A percentile compares a stretch with the other conserved stretches of the same genome.
Conservation (phyloP, 805 yeast species). For the Candida yuanshanica region DNA sequence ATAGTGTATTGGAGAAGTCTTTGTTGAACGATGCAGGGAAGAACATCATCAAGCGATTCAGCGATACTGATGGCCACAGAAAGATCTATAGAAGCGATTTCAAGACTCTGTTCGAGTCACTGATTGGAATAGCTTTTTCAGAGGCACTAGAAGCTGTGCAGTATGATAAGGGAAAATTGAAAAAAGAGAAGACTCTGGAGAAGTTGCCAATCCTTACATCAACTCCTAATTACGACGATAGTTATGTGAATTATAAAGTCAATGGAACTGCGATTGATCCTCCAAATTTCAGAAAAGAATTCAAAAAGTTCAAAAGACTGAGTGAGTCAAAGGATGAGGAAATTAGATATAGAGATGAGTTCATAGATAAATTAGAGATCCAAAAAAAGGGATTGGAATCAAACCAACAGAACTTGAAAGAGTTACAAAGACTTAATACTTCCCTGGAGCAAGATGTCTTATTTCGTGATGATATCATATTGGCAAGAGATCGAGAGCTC, state of each 20-base stretch:
- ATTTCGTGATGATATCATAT: conserved; percentile 19
- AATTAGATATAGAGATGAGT: conserved; percentile 20
- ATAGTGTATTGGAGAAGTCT: conserved; percentile 14
- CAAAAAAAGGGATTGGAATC: conserved; percentile 7
- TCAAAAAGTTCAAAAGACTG: conserved; percentile 14
- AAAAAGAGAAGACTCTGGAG: conserved; percentile 1
- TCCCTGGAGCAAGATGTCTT: conserved; percentile 20
- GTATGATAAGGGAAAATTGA: conserved; percentile 7
- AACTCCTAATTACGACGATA: conserved; percentile 6
- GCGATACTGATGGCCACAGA: conserved; percentile 24
- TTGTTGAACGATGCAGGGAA: conserved; percentile 25
- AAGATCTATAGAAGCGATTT: conserved; percentile 29
- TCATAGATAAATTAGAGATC: conserved; percentile 17
- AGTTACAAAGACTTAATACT: conserved; percentile 3
- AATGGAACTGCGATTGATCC: conserved; percentile 1
- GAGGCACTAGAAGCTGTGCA: conserved; percentile 21
- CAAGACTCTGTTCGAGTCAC: conserved; percentile 24
- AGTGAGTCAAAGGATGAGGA: conserved; percentile 22
- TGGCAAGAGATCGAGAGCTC: conserved; percentile 12
- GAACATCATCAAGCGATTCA: conserved; percentile 24
- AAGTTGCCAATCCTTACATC: conserved; percentile 2
- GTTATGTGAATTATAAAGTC: neutral
- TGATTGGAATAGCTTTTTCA: conserved; percentile 28
- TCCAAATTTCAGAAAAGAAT: conserved; percentile 20
- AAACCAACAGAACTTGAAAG: conserved; percentile 6